Conservation (phyloP, 2,329 filamentous ascomycete species). For the Hymenoscyphus scutula region DNA sequence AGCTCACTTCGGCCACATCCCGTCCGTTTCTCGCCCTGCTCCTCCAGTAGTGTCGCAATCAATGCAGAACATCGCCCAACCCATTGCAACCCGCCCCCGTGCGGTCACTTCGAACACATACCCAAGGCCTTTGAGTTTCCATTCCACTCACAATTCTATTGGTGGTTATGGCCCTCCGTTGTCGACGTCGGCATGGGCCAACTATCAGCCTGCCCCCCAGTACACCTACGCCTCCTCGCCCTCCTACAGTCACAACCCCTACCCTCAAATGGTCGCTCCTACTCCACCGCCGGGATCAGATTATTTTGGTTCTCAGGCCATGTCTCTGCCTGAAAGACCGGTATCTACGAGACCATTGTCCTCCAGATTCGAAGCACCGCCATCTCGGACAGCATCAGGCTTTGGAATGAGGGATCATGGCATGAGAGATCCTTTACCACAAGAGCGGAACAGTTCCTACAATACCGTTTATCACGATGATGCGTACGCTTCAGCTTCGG, state of each 20-base stretch:
- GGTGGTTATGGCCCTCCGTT: conserved; percentile 27
- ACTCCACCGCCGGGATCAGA: conserved; percentile 12
- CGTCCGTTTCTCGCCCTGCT: conserved; percentile 4
- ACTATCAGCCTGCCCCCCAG: conserved; percentile 16
- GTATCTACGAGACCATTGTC: conserved; percentile 25
- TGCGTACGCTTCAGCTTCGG: conserved; percentile 27
- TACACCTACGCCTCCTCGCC: conserved; percentile 21
- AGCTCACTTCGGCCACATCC: conserved; percentile 27
- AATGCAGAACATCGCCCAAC: conserved; percentile 19
- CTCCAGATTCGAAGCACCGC: conserved; percentile 27
- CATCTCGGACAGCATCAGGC: conserved; percentile 22
- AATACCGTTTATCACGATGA: conserved; percentile 25
- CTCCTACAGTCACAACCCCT: conserved; percentile 20
- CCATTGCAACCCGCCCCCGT: conserved; percentile 29
- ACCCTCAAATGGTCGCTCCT: conserved; percentile 20
- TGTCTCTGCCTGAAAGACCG: conserved; percentile 17
- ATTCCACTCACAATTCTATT: conserved; percentile 18
- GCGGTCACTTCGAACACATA: conserved; percentile 26
- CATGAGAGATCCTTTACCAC: conserved; percentile 16
- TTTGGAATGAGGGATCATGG: conserved; percentile 25
- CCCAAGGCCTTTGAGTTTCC: conserved; percentile 27
- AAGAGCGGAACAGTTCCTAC: conserved; percentile 15
- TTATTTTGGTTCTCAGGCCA: conserved; percentile 17
- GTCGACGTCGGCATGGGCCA: conserved; percentile 26
- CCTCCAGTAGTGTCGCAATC: conserved; percentile 22